phyloP scores from a whole-genome alignment of 2,329 filamentous ascomycete genomes.

The Truncatella angustata region DNA sequence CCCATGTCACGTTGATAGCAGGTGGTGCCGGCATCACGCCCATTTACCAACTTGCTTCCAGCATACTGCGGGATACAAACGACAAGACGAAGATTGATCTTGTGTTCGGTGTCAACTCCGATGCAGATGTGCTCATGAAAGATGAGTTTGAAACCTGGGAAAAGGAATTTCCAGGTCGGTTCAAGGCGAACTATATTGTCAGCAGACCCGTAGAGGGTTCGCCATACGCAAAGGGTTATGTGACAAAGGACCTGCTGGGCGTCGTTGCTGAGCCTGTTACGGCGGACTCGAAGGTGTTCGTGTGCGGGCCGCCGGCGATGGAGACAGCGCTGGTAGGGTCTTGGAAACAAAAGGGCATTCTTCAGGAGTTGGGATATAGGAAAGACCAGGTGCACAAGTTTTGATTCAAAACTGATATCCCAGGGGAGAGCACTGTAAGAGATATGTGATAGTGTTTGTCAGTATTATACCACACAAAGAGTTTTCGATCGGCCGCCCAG shows the following conservation, averaged over 20 bases:
- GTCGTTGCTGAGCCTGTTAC: conserved; percentile 36
- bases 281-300: conserved; percentile 57
- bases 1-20: conserved; percentile 62
- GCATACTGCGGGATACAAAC: conserved; percentile 58
- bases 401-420: conserved; percentile 31
- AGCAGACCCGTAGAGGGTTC: conserved; percentile 42
- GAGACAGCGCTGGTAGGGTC: conserved; percentile 54
- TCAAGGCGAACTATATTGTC: conserved; percentile 58
- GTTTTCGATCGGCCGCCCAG: too few relatives aligned
- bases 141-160: conserved; percentile 54
- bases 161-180: conserved; percentile 48
- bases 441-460: background rate
- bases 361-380: conserved; percentile 56
- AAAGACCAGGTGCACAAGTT: conserved; percentile 60
- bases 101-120: conserved; percentile 64
- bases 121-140: conserved; percentile 58
- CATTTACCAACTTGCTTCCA: conserved; percentile 61
- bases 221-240: conserved; percentile 50
- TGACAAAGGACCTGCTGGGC: conserved; percentile 55
- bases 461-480: background rate
- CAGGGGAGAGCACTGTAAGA: background rate
- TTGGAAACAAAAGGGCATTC: conserved; percentile 43
- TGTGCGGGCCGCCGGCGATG: conserved; percentile 70
- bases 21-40: conserved; percentile 74
- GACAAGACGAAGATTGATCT: conserved; percentile 64